These are phyloP conservation scores for Pisolithus microcarpus DNA, from an alignment of 768 basidiomycete genomes.

Conservation along the genomic window DNA sequence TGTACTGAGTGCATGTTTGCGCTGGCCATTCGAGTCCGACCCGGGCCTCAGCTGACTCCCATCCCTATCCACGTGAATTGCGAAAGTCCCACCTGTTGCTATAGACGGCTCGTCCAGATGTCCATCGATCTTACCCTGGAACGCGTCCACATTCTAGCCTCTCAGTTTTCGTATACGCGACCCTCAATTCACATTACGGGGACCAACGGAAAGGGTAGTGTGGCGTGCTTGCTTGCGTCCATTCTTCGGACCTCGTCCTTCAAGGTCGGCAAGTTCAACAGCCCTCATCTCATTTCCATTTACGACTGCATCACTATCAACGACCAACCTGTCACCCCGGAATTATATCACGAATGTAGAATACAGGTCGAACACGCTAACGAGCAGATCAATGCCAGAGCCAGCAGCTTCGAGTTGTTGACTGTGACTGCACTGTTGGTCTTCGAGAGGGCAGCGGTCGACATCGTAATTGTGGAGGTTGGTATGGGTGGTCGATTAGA, in stretches of 20 bases:
- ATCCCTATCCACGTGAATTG: not conserved
- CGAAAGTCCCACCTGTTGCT: not conserved
- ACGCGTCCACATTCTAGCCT: conserved; percentile 47
- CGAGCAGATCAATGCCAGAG: conserved; percentile 34
- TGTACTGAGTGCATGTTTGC: no score
- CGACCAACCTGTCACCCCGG: conserved; percentile 41
- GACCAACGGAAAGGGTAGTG: conserved; percentile 97
- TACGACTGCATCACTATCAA: conserved; percentile 73
- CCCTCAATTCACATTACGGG: conserved; percentile 91
- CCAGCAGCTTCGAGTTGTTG: conserved; percentile 78
- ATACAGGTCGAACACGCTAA: conserved; percentile 44
- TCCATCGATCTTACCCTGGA: conserved; percentile 65
- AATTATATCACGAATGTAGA: conserved; percentile 42
- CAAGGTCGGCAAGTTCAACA: conserved; percentile 80
- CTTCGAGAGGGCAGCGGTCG: conserved; percentile 65
- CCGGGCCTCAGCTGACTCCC: not conserved
- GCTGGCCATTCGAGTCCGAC: no score
- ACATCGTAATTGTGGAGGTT: conserved; percentile 84
- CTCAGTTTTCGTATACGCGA: conserved; percentile 52
- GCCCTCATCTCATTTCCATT: conserved; percentile 78
- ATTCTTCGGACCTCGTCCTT: conserved; percentile 54
- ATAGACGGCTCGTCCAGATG: conserved; percentile 27
- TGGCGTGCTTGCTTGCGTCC: conserved; percentile 74
- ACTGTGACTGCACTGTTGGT: conserved; percentile 73
- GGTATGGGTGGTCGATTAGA: conserved; percentile 92